phyloP scores from a whole-genome alignment of 1,139 yeast species.

The Debaryomyces robertsiae region DNA sequence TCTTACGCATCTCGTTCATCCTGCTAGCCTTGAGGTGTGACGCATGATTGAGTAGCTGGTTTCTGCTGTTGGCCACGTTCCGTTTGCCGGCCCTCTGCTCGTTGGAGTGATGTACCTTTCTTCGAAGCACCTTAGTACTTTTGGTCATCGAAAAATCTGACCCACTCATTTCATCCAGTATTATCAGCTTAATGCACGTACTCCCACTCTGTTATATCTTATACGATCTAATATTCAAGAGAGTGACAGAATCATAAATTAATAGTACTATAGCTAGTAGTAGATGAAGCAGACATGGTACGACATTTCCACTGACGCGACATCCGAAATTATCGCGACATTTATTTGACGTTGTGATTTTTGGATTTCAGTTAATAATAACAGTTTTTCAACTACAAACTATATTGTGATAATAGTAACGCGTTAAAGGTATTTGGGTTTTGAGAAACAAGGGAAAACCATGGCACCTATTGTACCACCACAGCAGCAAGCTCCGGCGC shows the following conservation, averaged over 20 bases:
- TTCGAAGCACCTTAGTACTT: conserved; percentile 22
- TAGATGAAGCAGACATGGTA: no score
- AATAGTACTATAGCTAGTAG: no score
- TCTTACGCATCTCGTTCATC: conserved; percentile 31
- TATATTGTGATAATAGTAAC: no score
- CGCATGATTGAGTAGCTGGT: conserved; percentile 24
- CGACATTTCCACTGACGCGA: not conserved
- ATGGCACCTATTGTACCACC: conserved; percentile 14
- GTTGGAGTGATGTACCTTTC: conserved; percentile 20
- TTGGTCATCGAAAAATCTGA: not conserved
- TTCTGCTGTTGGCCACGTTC: conserved; percentile 6
- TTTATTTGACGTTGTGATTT: conserved; percentile 1
- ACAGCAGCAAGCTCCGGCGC: conserved; percentile 14
- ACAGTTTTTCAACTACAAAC: no score
- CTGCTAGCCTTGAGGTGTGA: conserved; percentile 24
- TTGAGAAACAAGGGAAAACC: not conserved
- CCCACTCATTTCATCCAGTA: not conserved
- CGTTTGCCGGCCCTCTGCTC: conserved; percentile 4
- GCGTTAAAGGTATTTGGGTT: no score
- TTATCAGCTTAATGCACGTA: not conserved
- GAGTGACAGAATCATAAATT: no score
- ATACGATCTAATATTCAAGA: no score
- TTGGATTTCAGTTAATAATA: not conserved
- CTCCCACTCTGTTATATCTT: not conserved
- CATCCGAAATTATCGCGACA: conserved; percentile 1